Percentiles rank a stretch among this genome's conserved stretches.
Evolutionary conservation across 495 filamentous ascomycete genomes (phyloP).

Genomic region (Neurospora sublineolata): DNA sequence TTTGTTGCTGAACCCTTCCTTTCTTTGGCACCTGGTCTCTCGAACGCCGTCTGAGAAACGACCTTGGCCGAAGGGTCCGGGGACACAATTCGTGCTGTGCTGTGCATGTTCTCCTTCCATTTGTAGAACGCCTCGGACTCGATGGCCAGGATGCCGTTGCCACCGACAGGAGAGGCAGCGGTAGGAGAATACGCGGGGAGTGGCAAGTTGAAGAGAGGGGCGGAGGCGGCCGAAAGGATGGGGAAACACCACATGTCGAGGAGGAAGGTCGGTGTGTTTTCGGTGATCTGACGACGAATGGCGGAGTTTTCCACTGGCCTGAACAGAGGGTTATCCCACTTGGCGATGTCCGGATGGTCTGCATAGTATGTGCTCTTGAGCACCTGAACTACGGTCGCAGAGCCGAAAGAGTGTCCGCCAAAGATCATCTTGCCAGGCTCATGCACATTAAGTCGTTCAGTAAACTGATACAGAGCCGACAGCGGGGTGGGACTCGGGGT

Average conservation of each 20-base stretch:
- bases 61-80: conserved; percentile 27
- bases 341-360: conserved; percentile 19
- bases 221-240: conserved; percentile 41
- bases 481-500: conserved; percentile 21
- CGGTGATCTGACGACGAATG: conserved; percentile 50
- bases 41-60: conserved; percentile 10
- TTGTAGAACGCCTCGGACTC: conserved; percentile 60
- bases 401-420: conserved; percentile 67
- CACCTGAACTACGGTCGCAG: conserved; percentile 57
- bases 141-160: conserved; percentile 45
- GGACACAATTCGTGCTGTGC: conserved; percentile 46
- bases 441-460: conserved; percentile 46
- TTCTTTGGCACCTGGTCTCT: neutral
- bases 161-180: conserved; percentile 26
- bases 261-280: conserved; percentile 45
- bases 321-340: conserved; percentile 32
- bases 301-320: conserved; percentile 34
- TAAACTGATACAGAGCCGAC: conserved; percentile 39
- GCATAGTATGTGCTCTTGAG: conserved; percentile 60
- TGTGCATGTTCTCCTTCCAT: conserved; percentile 53
- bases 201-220: conserved; percentile 48
- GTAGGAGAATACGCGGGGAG: conserved; percentile 49
- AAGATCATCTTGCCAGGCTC: conserved; percentile 60
- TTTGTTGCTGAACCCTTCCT: conserved; percentile 2
- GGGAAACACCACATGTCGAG: conserved; percentile 70